Conservation (phyloP, 306 rosid species). For the Quercus glauca region DNA sequence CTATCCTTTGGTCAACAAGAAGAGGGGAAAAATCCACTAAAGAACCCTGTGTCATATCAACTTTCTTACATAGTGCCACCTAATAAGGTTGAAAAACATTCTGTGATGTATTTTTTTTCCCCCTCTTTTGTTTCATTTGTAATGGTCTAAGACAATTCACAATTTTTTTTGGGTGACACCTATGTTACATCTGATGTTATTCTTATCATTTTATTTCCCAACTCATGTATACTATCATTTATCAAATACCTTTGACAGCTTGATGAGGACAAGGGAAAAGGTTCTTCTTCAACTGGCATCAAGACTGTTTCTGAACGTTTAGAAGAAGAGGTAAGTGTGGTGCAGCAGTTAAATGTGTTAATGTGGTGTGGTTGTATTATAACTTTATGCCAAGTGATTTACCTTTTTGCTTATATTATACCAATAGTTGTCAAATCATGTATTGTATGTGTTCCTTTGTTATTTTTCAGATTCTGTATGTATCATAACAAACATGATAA, state of each 20-base stretch:
- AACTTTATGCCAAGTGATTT: background rate
- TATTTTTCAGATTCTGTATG: background rate
- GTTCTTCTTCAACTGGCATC: conserved; percentile 47
- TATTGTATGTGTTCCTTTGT: background rate
- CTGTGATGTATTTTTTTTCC: conserved; percentile 16
- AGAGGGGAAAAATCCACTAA: conserved; percentile 54
- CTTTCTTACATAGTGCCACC: conserved; percentile 84
- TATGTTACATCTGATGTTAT: background rate
- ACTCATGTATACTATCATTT: conserved; percentile 15
- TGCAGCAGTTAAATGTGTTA: background rate
- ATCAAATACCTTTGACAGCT: conserved; percentile 43
- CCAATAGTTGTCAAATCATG: background rate
- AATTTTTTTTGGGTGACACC: background rate
- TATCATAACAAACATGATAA: background rate
- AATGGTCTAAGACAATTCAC: background rate
- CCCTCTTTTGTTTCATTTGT: background rate
- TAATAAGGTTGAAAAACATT: conserved; percentile 58
- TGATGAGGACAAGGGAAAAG: conserved; percentile 85
- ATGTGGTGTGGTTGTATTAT: background rate
- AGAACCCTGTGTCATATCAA: conserved; percentile 63
- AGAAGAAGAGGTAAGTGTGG: conserved; percentile 75
- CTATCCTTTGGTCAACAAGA: conserved; percentile 42
- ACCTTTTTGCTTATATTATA: background rate
- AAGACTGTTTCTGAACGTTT: conserved; percentile 74
- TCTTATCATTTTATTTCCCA: background rate